Evolutionary conservation across 129 eudicot species (phyloP), one percentile per base, ranked within the genome.

Genomic region (Centrapalus pauciflorus): DNA sequence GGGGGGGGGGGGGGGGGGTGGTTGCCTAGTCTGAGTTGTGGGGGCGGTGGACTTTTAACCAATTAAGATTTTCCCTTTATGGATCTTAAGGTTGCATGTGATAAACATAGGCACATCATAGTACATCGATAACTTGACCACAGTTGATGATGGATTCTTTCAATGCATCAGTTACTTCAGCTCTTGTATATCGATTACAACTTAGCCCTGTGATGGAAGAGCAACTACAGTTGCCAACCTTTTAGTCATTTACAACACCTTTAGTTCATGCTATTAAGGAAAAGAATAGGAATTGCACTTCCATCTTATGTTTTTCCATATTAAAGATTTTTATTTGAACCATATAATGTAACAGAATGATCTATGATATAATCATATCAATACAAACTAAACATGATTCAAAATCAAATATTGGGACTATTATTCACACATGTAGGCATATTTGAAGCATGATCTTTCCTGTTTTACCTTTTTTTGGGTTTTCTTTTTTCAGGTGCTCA

Each of bases 401-500:
- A 19, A 23, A 21, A 61, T 13, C 8, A 61, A n/a, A n/a, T 61
- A 21, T 11, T 69, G 40, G 1, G 27, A 38, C 30, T 55, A 26
- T 55, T 35, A 1, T 4, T 54, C 48, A 30, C 61, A 16, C 64
- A 24, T 23, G 55, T 19, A 69, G 55, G 37, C 64, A n/a, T 52
- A 9, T 52, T 8, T 68, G 64, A 68, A 37, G 37, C 64, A 55
- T 40, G 14, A 0, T 19, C 19, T 37, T 0, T 68, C 37, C 6
- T 37, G 35, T 4, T 32, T 60, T 13, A 11, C 12, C 0, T n/a
- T 5, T 48, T 3, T 7, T 8, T 33, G 19, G 14, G 16, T 72
- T 2, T 57, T 64, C 11, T 54, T 73, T 50, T 56, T 76, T 0
- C 79, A 88, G 96, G 96, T 66, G 96, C 95, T 74, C 84, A 93